Percentiles rank a stretch among this genome's conserved stretches.
phyloP scores from a whole-genome alignment of 2,329 filamentous ascomycete species.

The Alternaria sp. region DNA sequence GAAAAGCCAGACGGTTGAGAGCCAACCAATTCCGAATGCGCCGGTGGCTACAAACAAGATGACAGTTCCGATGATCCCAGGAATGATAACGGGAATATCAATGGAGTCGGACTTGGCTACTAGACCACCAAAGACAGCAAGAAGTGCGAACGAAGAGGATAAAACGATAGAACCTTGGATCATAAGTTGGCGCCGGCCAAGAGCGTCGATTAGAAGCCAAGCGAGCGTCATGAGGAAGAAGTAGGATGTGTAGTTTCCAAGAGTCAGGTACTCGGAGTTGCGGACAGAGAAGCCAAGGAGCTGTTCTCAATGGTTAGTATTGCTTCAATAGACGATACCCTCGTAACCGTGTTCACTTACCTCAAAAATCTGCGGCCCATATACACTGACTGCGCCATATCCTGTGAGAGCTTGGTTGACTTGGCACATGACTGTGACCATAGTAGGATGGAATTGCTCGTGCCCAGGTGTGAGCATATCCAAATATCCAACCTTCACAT shows the following conservation, averaged over 20 bases:
- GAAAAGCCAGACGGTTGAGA: conserved; percentile 67
- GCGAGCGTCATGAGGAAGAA: conserved; percentile 68
- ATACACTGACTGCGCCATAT: conserved; percentile 68
- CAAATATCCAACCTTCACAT: conserved; percentile 59
- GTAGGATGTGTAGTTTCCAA: conserved; percentile 69
- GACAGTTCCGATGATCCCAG: conserved; percentile 61
- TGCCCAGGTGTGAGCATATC: conserved; percentile 66
- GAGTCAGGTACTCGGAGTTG: conserved; percentile 64
- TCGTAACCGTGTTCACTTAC: conserved; percentile 21
- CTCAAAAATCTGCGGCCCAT: conserved; percentile 70
- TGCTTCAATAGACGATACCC: neutral
- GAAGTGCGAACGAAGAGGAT: conserved; percentile 59
- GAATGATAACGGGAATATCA: conserved; percentile 51
- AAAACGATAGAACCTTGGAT: conserved; percentile 62
- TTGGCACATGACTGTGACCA: conserved; percentile 69
- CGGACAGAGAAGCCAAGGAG: conserved; percentile 64
- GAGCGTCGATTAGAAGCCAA: conserved; percentile 66
- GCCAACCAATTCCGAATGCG: conserved; percentile 68
- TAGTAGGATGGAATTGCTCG: conserved; percentile 67
- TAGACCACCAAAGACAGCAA: conserved; percentile 62
- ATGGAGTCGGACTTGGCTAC: conserved; percentile 51
- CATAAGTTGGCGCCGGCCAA: conserved; percentile 63
- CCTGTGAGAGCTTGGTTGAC: conserved; percentile 68
- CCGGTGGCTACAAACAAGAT: conserved; percentile 66
- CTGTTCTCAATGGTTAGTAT: conserved; percentile 62